Conservation (phyloP, 805 yeast species). For the Priceomyces melissophilus region DNA sequence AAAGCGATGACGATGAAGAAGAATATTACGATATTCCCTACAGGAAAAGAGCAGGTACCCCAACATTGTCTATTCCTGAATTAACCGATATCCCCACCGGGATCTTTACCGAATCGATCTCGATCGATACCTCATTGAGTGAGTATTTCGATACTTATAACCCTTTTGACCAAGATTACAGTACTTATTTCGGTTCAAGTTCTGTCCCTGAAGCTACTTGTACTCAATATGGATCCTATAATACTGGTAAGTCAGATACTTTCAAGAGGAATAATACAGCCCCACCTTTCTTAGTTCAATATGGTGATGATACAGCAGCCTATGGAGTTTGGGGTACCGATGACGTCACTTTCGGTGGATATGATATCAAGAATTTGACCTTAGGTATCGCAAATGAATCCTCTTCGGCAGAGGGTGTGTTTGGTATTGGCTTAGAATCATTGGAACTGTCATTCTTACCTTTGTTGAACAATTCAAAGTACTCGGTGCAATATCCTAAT, state of each 20-base stretch:
- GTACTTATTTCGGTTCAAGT: constrained; percentile 16
- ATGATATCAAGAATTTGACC: constrained; percentile 4
- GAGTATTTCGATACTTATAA: too few species aligned
- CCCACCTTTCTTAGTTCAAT: constrained; percentile 32
- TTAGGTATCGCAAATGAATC: constrained; percentile 16
- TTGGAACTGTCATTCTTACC: constrained; percentile 44
- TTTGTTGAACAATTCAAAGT: constrained; percentile 47
- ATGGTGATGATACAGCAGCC: constrained; percentile 49
- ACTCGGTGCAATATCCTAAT: constrained; percentile 31
- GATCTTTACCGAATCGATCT: too few species aligned
- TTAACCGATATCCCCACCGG: too few species aligned
- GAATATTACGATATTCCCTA: constrained; percentile 23
- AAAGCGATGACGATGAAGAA: constrained; percentile 31
- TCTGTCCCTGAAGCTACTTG: constrained; percentile 26
- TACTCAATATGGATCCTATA: constrained; percentile 37
- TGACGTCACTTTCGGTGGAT: constrained; percentile 11
- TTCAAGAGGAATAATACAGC: constrained; percentile 27
- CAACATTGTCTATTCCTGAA: background rate
- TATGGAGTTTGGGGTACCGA: constrained; percentile 46
- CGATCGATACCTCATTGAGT: too few species aligned
- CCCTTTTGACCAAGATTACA: constrained; percentile 5
- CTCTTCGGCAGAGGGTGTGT: constrained; percentile 19
- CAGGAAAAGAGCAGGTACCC: background rate
- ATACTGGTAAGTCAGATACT: constrained; percentile 26
- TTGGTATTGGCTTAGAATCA: constrained; percentile 38